Evolutionary conservation across 129 eudicot genomes (phyloP), one percentile per base, ranked within the genome.

Genomic region (Dittrichia graveolens): DNA sequence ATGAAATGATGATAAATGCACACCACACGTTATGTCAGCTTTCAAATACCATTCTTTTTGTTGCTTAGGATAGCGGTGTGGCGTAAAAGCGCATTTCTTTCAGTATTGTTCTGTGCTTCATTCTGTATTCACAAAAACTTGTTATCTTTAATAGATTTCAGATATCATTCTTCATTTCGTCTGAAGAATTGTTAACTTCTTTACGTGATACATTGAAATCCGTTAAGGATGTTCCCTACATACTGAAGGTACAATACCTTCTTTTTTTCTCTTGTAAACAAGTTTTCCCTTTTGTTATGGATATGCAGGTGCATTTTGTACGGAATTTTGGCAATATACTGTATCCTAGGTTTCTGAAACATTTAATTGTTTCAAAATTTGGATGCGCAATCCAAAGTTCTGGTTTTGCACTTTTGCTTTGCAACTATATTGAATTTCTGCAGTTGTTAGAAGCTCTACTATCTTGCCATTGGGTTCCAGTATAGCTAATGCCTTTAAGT

Each of bases 131-230:
- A 19, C 46, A 46, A 59, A 53, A 45, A 49, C 16, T 49, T 18
- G 68, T 80, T 68, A 50, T 74, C 84, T 78, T 86, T 72, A 53
- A 78, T 47, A 63, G 47, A 64, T 79, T 24, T 53, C 71, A 87
- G 96, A 94, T 90, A 87, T 85, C 96, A 41, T 90, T 90, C 74
- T 90, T 94, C 79, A 75, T 85, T 42, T 65, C 78, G 65, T 88
- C 91, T 44, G 98, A 90, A 80, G 98, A 94, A 68, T 63, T 94
- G 71, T 76, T 76, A 76, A 83, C 79, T 57, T 84, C 96, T 71
- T 79, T 94, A 81, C 98, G 93, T n/a, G 87, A 81, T 66, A 94
- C 98, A 41, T 73, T 94, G 82, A 94, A 90, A 76, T 85, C 86
- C 72, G 92, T 94, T 10, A 94, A 94, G 83, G 97, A 94, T 86